phyloP scores from a whole-genome alignment of 495 filamentous ascomycete genomes.

The Pseudomonodictys pantanalensis region DNA sequence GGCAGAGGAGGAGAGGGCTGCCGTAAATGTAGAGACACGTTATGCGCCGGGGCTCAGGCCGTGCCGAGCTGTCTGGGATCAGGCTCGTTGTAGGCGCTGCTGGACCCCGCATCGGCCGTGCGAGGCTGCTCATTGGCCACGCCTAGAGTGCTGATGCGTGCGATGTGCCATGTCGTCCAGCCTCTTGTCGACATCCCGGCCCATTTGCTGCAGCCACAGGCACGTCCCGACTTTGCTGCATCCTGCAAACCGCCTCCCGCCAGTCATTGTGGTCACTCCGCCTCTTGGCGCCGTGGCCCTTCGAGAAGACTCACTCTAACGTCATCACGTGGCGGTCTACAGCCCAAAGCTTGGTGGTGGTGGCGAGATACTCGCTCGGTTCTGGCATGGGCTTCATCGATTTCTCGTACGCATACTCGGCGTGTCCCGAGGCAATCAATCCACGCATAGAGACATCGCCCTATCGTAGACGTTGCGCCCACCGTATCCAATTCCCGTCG shows the following conservation, averaged over 20 bases:
- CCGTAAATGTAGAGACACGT: slow-evolving; percentile 21
- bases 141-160: slow-evolving; percentile 12
- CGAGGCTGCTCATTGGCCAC: neutral
- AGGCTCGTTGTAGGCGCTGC: slow-evolving; percentile 4
- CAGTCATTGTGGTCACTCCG: slow-evolving; percentile 1
- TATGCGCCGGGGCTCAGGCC: slow-evolving; percentile 19
- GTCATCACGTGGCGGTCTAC: neutral
- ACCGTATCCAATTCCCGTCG: too few relatives aligned
- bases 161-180: slow-evolving; percentile 18
- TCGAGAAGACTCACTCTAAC: neutral
- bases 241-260: neutral
- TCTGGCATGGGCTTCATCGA: too few relatives aligned
- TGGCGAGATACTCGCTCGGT: neutral
- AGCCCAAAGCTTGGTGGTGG: neutral
- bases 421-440: too few relatives aligned
- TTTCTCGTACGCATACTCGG: too few relatives aligned
- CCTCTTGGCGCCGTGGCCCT: slow-evolving; percentile 14
- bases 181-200: neutral
- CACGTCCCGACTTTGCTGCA: neutral
- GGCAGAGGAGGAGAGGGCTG: slow-evolving; percentile 10
- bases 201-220: neutral
- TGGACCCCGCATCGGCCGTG: slow-evolving; percentile 1
- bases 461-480: too few relatives aligned
- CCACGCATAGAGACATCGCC: too few relatives aligned
- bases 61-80: neutral